Base-by-base conservation (phyloP, 2,329 filamentous ascomycete genomes). In the Phialophora chinensis region DNA sequence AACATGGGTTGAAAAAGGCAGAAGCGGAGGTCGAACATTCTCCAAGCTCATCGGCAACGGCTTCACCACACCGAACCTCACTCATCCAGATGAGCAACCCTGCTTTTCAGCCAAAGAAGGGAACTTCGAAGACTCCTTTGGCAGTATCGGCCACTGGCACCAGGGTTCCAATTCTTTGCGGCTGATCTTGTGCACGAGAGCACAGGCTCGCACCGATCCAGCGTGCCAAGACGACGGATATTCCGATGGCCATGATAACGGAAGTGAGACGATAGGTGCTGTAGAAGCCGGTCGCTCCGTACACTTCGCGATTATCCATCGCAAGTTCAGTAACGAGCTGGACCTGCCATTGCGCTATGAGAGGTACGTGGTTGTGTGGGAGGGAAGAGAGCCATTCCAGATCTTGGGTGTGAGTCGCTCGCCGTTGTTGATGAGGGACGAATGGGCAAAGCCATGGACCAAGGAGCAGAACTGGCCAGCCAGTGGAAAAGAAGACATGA, bases 131-230 rank as follows among this genome's bases (percentile, higher is more conserved):
- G 69, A 72, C 59, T 58, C 50, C 4, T 52, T 68, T n/a, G 70
- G 72, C 47, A 69, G 69, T 42, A 63, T 49, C 14, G 74, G 73
- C 20, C 73, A 75, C 53, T 79, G 77, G 77, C 78, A 80, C 65
- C 78, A 80, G 72, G 74, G 76, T 2, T 78, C 76, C n/a, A 78
- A 78, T 54, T 72, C 77, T 11, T 70, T 79, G 12, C 76, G 74
- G 49, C 72, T 80, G 14, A 71, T 79, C 27, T 75, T 80, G 14
- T 80, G 78, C 60, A 70, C 71, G 6, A 59, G 76, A 12, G 50
- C 63, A 17, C 61, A 71, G 23, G 62, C 58, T 29, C 38, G 61
- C 7, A 53, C 47, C 17, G 53, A 38, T 12, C 56, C 65, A 6
- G 38, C 25, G 8, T 71, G 63, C 11, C 72, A 75, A 55, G 56